Evolutionary conservation across 352 stramenopile genomes (phyloP).

Genomic region (Elongisporangium undulatum): DNA sequence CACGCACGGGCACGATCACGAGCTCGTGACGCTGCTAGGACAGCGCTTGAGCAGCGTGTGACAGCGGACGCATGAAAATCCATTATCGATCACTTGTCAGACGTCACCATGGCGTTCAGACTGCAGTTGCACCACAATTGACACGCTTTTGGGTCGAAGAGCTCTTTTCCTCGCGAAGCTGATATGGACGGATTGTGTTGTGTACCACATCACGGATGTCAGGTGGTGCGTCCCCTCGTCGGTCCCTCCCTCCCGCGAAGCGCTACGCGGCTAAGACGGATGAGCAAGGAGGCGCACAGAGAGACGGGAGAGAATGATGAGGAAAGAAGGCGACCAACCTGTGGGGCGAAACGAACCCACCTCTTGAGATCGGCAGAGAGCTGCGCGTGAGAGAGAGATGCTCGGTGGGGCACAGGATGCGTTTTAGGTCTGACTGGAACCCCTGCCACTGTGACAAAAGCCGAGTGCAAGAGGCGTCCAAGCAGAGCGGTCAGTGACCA

Average conservation of each 20-base stretch:
- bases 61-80: background rate
- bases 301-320: background rate
- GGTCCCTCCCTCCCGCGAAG: too few species aligned
- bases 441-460: background rate
- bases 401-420: background rate
- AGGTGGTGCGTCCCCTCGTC: too few species aligned
- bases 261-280: background rate
- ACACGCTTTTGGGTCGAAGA: background rate
- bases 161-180: background rate
- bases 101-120: background rate
- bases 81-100: background rate
- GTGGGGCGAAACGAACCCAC: background rate
- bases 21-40: conserved; percentile 35
- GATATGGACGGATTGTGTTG: background rate
- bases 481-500: background rate
- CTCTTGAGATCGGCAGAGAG: background rate
- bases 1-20: conserved; percentile 46
- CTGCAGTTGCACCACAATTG: background rate
- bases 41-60: conserved; percentile 12
- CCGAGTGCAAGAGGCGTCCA: background rate
- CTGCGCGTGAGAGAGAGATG: background rate
- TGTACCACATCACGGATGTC: background rate
- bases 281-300: background rate
- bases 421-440: background rate
- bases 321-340: background rate